Percentiles rank a stretch among this genome's conserved stretches.
These are phyloP conservation scores for Tolypocladium ovalisporum DNA, from an alignment of 2,329 filamentous ascomycete genomes.

Conservation along the genomic window DNA sequence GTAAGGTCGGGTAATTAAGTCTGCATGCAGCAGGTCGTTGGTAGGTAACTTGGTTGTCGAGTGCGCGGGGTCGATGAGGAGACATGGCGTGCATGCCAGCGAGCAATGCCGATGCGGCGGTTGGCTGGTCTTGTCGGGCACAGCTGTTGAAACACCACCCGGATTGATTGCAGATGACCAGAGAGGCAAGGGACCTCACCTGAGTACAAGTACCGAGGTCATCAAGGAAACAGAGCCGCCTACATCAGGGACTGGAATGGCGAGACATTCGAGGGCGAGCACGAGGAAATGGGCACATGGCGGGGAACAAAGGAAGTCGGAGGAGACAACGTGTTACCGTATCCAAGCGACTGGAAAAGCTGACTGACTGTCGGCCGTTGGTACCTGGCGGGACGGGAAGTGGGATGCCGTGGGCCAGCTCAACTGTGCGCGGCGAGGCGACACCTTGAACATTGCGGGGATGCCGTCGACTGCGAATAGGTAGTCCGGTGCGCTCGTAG, in stretches of 20 bases:
- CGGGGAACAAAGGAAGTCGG: neutral
- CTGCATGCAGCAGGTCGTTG: neutral
- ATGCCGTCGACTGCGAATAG: neutral
- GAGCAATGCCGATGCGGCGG: neutral
- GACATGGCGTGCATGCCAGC: neutral
- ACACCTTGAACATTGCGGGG: neutral
- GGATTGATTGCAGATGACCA: no score
- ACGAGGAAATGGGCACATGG: neutral
- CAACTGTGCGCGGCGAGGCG: no score
- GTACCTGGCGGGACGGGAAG: neutral
- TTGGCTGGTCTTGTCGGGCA: neutral
- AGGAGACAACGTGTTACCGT: neutral
- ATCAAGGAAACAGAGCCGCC: no score
- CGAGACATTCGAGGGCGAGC: no score
- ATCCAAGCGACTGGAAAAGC: no score
- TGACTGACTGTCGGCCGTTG: neutral
- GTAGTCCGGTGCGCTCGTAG: neutral
- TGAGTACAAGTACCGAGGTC: no score
- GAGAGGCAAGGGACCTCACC: no score
- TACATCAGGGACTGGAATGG: no score
- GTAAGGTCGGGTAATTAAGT: neutral
- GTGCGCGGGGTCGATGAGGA: neutral
- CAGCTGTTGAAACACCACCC: no score
- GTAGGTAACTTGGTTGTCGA: neutral
- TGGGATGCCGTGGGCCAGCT: neutral